Percentiles rank a stretch among this genome's conserved stretches.
These are phyloP conservation scores for Coccomyxa sp. DNA, from an alignment of 139 green algal species.

Conservation along the genomic window DNA sequence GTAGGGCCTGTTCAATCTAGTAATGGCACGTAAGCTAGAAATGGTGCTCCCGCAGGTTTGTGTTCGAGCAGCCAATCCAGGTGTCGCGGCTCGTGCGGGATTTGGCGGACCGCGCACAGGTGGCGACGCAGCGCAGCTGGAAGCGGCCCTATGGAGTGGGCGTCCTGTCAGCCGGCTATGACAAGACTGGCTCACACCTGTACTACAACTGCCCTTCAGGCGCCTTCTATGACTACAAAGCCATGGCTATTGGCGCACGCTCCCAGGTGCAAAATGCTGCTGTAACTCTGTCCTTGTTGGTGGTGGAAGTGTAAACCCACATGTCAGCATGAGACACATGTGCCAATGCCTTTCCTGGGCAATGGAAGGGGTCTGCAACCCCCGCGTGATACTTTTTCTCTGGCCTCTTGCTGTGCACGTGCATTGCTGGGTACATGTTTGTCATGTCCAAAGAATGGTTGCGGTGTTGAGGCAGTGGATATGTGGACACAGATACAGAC, in stretches of 20 bases:
- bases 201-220: conserved; percentile 93
- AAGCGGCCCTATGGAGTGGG: conserved; percentile 94
- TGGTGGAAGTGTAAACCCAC: not conserved
- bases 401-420: too few species aligned
- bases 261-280: conserved; percentile 65
- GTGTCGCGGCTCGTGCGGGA: conserved; percentile 81
- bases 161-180: conserved; percentile 83
- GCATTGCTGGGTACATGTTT: too few species aligned
- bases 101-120: conserved; percentile 90
- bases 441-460: not conserved
- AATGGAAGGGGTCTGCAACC: too few species aligned
- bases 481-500: not conserved
- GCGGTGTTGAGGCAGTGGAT: not conserved
- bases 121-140: conserved; percentile 87
- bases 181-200: conserved; percentile 74
- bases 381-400: too few species aligned
- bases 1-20: not conserved
- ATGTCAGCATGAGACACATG: not conserved
- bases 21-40: not conserved
- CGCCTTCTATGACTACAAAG: conserved; percentile 98
- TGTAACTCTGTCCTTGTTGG: not conserved
- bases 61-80: conserved; percentile 89
- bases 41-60: conserved; percentile 55
- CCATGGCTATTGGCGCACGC: conserved; percentile 89
- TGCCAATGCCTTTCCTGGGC: too few species aligned